Evolutionary conservation across 805 yeast species (phyloP), one percentile per base, ranked within the genome.

Genomic region (Starmerella apis): DNA sequence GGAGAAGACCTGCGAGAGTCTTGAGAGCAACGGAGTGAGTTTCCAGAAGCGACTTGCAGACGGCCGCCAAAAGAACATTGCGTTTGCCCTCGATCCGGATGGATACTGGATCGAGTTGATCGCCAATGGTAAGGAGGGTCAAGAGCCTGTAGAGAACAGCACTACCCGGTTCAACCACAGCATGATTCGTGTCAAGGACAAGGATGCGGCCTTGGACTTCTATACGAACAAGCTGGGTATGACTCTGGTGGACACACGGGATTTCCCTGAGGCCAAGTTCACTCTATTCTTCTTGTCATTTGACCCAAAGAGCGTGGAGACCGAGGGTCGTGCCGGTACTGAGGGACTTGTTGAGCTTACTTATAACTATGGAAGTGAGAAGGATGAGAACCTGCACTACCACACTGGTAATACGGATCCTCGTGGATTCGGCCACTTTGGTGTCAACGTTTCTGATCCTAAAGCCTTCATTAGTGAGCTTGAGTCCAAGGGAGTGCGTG

Each of bases 61-160:
- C 63, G 98, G 98, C 32, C 80, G 96, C 68, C 95, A 86, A 69
- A 81, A 80, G 67, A 75, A 86, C 66, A 88, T 92, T 70, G 97
- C 97, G 0, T 92, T 90, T 67, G 94, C 82, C 6, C 75, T 88
- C 59, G 98, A 92, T 62, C 96, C 97, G 6, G 90, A 90, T 68
- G 92, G 92, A 60, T 92, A 92, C 70, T 90, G 98, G 98, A 77
- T 90, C 61, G 98, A 90, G 72, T 69, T 90, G 61, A 77, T 90
- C 58, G 79, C 79, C 61, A 80, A 77, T 59, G 49, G 36, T 24
- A 31, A 43, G 18, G 61, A 63, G 51, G 60, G 62, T 44, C 32
- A 49, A 10, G 58, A 52, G 24, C 22, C 31, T 10, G 22, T 20
- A n/a, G 47, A 22, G 2, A 46, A 43, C n/a, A 33, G 41, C 37